These are phyloP conservation scores for Chaetoceros tenuissimus DNA, from an alignment of 108 stramenopile species.

Conservation along the genomic window DNA sequence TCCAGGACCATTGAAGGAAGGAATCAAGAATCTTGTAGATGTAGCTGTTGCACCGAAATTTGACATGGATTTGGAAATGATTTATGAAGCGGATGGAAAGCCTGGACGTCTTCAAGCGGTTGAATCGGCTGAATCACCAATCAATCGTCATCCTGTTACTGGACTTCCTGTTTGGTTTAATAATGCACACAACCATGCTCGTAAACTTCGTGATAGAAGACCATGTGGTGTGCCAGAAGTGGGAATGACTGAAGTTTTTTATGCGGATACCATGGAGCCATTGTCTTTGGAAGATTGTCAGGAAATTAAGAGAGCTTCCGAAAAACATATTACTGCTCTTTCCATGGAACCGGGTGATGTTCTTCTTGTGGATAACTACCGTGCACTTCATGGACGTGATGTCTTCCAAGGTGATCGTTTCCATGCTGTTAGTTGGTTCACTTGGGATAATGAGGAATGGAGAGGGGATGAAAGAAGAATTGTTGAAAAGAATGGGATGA, in stretches of 20 bases:
- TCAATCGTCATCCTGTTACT: constrained; percentile 86
- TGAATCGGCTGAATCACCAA: constrained; percentile 72
- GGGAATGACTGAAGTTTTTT: constrained; percentile 90
- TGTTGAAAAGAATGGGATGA: constrained; percentile 83
- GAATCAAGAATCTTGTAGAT: constrained; percentile 60
- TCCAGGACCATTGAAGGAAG: constrained; percentile 61
- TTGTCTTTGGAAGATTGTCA: constrained; percentile 73
- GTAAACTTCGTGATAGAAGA: constrained; percentile 75
- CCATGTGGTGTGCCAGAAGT: constrained; percentile 89
- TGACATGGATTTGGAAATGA: constrained; percentile 92
- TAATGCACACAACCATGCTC: constrained; percentile 86
- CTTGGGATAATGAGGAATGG: constrained; percentile 82
- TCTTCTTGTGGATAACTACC: constrained; percentile 86
- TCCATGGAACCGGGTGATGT: constrained; percentile 91
- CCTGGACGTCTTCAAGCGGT: constrained; percentile 78
- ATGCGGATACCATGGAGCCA: constrained; percentile 83
- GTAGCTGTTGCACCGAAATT: constrained; percentile 84
- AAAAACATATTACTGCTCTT: constrained; percentile 84
- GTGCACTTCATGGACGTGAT: constrained; percentile 84
- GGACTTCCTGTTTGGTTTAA: constrained; percentile 86
- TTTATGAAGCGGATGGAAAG: constrained; percentile 81
- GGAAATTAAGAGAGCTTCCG: constrained; percentile 72
- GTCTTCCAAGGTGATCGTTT: constrained; percentile 86
- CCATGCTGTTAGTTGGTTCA: constrained; percentile 89
- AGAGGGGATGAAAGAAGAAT: constrained; percentile 79